These are phyloP conservation scores for Aristolochia californica DNA, from an alignment of 164 flowering plant species.

Conservation along the genomic window DNA sequence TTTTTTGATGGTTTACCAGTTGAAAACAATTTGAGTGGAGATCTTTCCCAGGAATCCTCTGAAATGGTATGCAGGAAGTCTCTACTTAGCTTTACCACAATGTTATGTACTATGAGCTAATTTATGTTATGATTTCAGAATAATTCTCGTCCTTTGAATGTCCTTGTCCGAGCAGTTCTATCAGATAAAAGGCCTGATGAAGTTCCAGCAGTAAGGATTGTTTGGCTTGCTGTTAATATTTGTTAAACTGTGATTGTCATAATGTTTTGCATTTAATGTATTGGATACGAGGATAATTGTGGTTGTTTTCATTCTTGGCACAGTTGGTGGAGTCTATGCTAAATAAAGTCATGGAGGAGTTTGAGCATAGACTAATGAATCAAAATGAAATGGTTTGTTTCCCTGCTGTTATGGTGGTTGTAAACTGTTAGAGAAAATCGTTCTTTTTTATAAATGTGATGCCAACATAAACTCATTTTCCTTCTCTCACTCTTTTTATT, in stretches of 20 bases:
- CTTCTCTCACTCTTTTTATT: no score
- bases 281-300: no score
- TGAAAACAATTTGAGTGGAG: constrained; percentile 8
- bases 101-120: neutral
- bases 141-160: constrained; percentile 39
- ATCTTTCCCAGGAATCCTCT: constrained; percentile 29
- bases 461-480: no score
- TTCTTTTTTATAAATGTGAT: no score
- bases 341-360: constrained; percentile 71
- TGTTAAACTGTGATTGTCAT: no score
- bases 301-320: constrained; percentile 1
- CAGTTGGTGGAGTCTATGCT: constrained; percentile 86
- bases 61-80: constrained; percentile 39
- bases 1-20: constrained; percentile 8
- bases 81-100: no score
- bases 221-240: neutral
- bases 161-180: constrained; percentile 63
- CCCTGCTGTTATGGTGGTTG: neutral
- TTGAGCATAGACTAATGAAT: constrained; percentile 47
- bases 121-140: constrained; percentile 22
- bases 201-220: constrained; percentile 58
- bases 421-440: no score
- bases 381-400: constrained; percentile 27
- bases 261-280: no score
- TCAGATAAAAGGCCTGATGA: constrained; percentile 87